Conservation (phyloP, 305 asterid genomes). For the Withania somnifera region DNA sequence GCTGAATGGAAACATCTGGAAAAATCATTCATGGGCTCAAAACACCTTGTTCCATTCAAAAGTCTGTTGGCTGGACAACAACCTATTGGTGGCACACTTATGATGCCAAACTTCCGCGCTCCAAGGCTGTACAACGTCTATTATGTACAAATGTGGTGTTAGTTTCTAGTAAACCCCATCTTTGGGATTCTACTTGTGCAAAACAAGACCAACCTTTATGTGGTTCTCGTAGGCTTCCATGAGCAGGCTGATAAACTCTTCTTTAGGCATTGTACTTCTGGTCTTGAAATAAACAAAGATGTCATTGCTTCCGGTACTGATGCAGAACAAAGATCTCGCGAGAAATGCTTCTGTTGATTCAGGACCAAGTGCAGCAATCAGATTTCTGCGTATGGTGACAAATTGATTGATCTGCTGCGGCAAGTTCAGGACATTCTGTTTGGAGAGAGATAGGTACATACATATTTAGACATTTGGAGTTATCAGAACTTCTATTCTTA, state of each 20-base stretch:
- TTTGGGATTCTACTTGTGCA: background rate
- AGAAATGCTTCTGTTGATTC: slow-evolving; percentile 27
- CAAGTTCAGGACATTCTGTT: slow-evolving; percentile 45
- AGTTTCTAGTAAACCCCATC: background rate
- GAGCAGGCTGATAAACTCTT: slow-evolving; percentile 22
- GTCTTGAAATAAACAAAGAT: slow-evolving; percentile 40
- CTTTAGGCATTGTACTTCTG: slow-evolving; percentile 16
- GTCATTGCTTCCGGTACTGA: slow-evolving; percentile 68
- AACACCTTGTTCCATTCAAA: slow-evolving; percentile 34
- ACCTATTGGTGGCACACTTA: slow-evolving; percentile 53
- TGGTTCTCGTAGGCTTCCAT: slow-evolving; percentile 32
- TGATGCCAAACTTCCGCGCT: slow-evolving; percentile 57
- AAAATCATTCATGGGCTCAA: slow-evolving; percentile 35
- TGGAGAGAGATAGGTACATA: background rate
- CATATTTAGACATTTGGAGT: background rate
- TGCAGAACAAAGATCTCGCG: slow-evolving; percentile 40
- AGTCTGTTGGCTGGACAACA: slow-evolving; percentile 62
- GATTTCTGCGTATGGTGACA: slow-evolving; percentile 20
- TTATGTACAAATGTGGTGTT: background rate
- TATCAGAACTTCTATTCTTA: background rate
- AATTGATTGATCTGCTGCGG: slow-evolving; percentile 53
- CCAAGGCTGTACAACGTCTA: slow-evolving; percentile 53
- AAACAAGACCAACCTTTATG: slow-evolving; percentile 28
- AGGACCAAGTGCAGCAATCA: slow-evolving; percentile 25
- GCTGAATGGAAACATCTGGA: slow-evolving; percentile 41